Evolutionary conservation across 257 asterid genomes (phyloP).

Genomic region (Cynanchum wilfordii): DNA sequence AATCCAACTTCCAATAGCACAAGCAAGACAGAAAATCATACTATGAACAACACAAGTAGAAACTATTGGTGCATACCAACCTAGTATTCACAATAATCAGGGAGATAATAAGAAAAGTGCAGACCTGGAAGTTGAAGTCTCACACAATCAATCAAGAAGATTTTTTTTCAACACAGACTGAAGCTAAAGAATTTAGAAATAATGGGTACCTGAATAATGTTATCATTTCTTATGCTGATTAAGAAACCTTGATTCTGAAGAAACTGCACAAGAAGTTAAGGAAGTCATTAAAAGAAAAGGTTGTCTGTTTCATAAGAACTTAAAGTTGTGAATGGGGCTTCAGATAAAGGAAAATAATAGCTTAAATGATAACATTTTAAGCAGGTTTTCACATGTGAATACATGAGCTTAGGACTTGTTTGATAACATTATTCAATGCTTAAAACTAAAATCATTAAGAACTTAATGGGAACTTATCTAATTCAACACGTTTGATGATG

Average conservation of each 20-base stretch:
- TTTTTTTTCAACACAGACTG: background rate
- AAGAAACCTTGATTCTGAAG: conserved; percentile 78
- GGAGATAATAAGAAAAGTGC: background rate
- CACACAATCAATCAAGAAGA: background rate
- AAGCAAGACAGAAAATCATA: background rate
- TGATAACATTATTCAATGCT: too few relatives aligned
- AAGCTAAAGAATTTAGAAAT: conserved; percentile 15
- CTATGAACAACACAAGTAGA: background rate
- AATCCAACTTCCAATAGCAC: background rate
- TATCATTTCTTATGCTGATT: conserved; percentile 69
- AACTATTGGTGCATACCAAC: background rate
- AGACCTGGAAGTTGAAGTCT: background rate
- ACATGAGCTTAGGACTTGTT: background rate
- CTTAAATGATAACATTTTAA: too few relatives aligned
- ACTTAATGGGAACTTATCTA: too few relatives aligned
- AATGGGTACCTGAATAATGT: conserved; percentile 64
- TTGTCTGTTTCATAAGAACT: background rate
- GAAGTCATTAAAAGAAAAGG: conserved; percentile 4
- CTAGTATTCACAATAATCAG: background rate
- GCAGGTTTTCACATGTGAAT: too few relatives aligned
- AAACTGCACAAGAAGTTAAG: conserved; percentile 49
- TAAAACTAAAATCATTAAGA: too few relatives aligned
- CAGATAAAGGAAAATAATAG: background rate
- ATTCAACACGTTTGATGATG: too few relatives aligned
- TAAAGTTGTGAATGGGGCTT: background rate